Evolutionary conservation across 2,329 filamentous ascomycete species (phyloP).

Genomic region (Arachnopeziza araneosa): DNA sequence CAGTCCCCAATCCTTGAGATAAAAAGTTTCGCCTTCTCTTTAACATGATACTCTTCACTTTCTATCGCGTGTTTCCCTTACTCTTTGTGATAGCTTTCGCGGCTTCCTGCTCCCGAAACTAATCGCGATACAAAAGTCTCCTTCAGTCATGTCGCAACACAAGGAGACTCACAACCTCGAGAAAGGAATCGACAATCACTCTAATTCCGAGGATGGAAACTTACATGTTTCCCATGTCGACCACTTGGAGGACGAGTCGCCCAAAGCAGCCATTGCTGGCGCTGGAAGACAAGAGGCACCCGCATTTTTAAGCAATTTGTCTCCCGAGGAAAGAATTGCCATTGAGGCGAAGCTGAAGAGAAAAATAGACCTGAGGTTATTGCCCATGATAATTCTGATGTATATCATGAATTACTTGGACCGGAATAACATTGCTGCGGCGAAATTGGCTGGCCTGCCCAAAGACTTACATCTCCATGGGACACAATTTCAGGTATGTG

Average conservation of each 20-base stretch:
- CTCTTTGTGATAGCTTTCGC: neutral
- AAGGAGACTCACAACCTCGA: neutral
- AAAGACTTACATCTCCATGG: constrained; percentile 37
- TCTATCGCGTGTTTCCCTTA: neutral
- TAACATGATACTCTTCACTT: neutral
- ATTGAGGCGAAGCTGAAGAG: constrained; percentile 53
- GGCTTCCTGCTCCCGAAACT: neutral
- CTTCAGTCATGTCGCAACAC: neutral
- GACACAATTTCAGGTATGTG: constrained; percentile 36
- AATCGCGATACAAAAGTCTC: neutral
- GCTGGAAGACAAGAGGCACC: constrained; percentile 13
- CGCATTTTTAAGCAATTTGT: constrained; percentile 38
- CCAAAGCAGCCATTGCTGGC: neutral
- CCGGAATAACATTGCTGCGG: constrained; percentile 50
- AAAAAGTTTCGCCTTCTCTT: neutral
- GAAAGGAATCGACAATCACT: neutral
- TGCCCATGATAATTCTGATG: constrained; percentile 65
- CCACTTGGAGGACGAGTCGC: neutral
- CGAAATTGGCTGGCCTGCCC: constrained; percentile 45
- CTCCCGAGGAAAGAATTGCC: constrained; percentile 42
- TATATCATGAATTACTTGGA: constrained; percentile 67
- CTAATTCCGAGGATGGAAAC: neutral
- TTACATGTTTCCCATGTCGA: neutral
- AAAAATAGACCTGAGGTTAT: constrained; percentile 60
- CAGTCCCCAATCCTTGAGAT: neutral